Evolutionary conservation across 148 eudicot species (phyloP).

Genomic region (Oxyria digyna): DNA sequence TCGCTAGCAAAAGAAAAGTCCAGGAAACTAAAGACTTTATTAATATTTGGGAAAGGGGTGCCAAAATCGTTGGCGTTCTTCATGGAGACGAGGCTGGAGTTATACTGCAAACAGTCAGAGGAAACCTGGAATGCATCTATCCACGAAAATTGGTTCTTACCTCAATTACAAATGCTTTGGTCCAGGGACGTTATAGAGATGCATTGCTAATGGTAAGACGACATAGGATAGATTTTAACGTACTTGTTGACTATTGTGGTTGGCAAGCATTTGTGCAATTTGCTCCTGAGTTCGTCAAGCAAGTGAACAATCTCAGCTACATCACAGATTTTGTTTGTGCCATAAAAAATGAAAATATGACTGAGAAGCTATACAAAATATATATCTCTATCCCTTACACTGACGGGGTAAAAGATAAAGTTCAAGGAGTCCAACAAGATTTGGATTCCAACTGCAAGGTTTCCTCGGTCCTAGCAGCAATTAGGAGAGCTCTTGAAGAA

Average conservation of each 20-base stretch:
- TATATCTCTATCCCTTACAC: conserved; percentile 32
- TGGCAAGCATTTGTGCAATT: conserved; percentile 59
- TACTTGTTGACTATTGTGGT: conserved; percentile 76
- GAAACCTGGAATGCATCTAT: conserved; percentile 84
- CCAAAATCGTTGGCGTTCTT: conserved; percentile 66
- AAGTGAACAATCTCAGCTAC: conserved; percentile 66
- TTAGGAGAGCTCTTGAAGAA: conserved; percentile 83
- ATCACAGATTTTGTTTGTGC: conserved; percentile 93
- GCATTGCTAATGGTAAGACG: conserved; percentile 87
- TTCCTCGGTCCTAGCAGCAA: conserved; percentile 49
- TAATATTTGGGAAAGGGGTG: conserved; percentile 86
- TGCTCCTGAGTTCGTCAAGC: conserved; percentile 73
- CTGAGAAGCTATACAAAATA: conserved; percentile 59
- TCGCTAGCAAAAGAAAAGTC: conserved; percentile 42
- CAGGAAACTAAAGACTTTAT: conserved; percentile 49
- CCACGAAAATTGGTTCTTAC: conserved; percentile 83
- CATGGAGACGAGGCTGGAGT: conserved; percentile 94
- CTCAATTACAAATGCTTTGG: conserved; percentile 64
- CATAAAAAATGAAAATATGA: conserved; percentile 58
- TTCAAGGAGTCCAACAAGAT: conserved; percentile 14
- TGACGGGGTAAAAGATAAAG: conserved; percentile 25
- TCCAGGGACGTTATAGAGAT: conserved; percentile 55
- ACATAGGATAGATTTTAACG: conserved; percentile 85
- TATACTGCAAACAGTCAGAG: conserved; percentile 71
- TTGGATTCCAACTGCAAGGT: conserved; percentile 35